Percentiles rank a stretch among this genome's conserved stretches.
phyloP scores from a whole-genome alignment of 2,329 filamentous ascomycete species.

The Nothophoma quercina region DNA sequence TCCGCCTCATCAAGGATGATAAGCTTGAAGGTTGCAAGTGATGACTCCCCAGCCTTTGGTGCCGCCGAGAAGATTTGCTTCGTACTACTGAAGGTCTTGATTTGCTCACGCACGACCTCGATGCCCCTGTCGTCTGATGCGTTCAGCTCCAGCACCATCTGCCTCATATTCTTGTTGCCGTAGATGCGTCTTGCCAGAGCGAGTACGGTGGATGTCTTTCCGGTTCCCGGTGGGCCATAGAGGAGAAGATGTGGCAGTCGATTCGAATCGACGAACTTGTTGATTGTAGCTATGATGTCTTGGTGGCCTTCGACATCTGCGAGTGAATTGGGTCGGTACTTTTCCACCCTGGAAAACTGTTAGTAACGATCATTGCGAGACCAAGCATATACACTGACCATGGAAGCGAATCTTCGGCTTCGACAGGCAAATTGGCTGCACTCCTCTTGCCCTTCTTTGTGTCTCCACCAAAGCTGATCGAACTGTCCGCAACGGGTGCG shows the following conservation, averaged over 20 bases:
- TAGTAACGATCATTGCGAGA: background rate
- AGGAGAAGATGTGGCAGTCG: conserved; percentile 93
- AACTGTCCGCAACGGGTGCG: conserved; percentile 59
- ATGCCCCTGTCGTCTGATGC: conserved; percentile 97
- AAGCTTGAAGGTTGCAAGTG: conserved; percentile 83
- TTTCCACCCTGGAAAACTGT: conserved; percentile 81
- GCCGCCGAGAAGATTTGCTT: conserved; percentile 92
- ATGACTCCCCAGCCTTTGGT: conserved; percentile 56
- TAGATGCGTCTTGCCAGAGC: conserved; percentile 94
- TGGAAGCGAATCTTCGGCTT: conserved; percentile 91
- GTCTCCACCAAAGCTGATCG: conserved; percentile 75
- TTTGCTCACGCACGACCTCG: conserved; percentile 93
- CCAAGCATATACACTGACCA: conserved; percentile 66
- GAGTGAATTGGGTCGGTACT: conserved; percentile 89
- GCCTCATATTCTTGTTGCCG: conserved; percentile 87
- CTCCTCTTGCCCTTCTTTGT: conserved; percentile 88
- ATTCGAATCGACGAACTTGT: conserved; percentile 95
- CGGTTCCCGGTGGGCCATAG: conserved; percentile 94
- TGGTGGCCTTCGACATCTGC: conserved; percentile 95
- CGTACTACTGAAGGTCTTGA: conserved; percentile 98
- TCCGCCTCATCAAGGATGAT: conserved; percentile 99
- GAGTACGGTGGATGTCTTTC: conserved; percentile 96
- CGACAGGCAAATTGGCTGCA: conserved; percentile 89
- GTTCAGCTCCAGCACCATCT: conserved; percentile 98
- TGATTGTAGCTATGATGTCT: conserved; percentile 96